Evolutionary conservation across 805 yeast genomes (phyloP).

Genomic region (Myxozyma lipomycoides): DNA sequence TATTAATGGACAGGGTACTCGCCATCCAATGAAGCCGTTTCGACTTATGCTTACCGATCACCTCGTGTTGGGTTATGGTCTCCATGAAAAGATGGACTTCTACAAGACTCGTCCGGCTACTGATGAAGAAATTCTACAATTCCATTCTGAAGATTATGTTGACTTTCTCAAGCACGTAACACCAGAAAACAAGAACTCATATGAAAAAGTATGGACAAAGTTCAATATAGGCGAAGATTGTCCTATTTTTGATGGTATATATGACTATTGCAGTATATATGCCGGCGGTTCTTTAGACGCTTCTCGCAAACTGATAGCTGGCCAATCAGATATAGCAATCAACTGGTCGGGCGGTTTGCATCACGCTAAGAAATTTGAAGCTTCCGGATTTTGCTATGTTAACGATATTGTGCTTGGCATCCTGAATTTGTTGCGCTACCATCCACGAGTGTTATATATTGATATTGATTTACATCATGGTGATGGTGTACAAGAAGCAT

Average conservation of each 20-base stretch:
- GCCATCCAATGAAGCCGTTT: conserved; percentile 98
- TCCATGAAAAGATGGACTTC: conserved; percentile 86
- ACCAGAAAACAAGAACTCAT: conserved; percentile 22
- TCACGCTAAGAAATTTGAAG: conserved; percentile 87
- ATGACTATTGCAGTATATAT: conserved; percentile 69
- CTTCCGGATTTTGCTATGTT: conserved; percentile 86
- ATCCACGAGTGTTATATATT: conserved; percentile 80
- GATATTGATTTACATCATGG: conserved; percentile 94
- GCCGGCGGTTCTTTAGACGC: conserved; percentile 93
- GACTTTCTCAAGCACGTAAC: conserved; percentile 55
- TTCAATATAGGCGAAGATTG: conserved; percentile 92
- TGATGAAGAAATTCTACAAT: conserved; percentile 67
- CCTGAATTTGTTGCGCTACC: conserved; percentile 70
- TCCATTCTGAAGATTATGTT: conserved; percentile 84
- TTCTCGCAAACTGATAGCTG: conserved; percentile 72
- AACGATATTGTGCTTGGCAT: conserved; percentile 87
- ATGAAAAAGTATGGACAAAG: conserved; percentile 45
- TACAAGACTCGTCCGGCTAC: conserved; percentile 83
- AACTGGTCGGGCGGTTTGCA: conserved; percentile 93
- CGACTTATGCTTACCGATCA: conserved; percentile 92
- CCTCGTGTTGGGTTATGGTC: conserved; percentile 74
- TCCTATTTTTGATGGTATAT: conserved; percentile 75
- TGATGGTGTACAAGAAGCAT: conserved; percentile 93
- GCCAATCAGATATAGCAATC: conserved; percentile 85
- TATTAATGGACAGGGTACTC: conserved; percentile 51